Evolutionary conservation across 2,329 filamentous ascomycete genomes (phyloP), one percentile per base, ranked within the genome.

Genomic region (Apiospora rasikravindrae): DNA sequence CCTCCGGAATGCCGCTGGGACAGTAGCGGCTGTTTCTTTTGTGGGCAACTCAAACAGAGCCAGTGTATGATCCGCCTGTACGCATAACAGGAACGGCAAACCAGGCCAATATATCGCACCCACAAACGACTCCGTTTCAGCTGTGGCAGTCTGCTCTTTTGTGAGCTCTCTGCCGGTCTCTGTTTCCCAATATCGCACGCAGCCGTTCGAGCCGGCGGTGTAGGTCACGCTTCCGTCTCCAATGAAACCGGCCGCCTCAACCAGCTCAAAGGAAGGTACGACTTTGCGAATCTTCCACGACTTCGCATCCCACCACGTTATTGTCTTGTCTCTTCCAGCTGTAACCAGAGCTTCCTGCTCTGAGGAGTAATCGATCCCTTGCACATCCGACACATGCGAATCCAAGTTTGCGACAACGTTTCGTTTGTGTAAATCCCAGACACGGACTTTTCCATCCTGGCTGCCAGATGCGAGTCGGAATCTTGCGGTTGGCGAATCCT

Each of bases 361-460:
- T 0, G 90, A 82, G 6, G 93, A 96, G 81, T 93, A 99, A 77
- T 96, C 93, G 69, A 99, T 82, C 70, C 91, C 91, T 76, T 95
- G 92, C n/a, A 99, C 94, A 76, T 98, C 94, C 13, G 96, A 98
- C 29, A 98, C 95, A 80, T 99, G 97, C 0, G 95, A 96, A 73
- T 98, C 95, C 44, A 98, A 86, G 24, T 91, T 91, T 26, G 94
- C 93, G 29, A 94, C 86, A 73, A 92, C 91, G 75, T 89, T 93
- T 71, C 94, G 90, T 84, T 94, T 97, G 82, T 95, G 91, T 72
- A 99, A 84, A 83, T 98, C 94, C 94, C 95, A 99, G 29, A 99
- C 89, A 26, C 94, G 89, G 70, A 99, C 89, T 79, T 96, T 97
- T 44, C 96, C 96, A 80, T 98, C 96, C 82, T 99, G 97, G 73